These are phyloP conservation scores for Sphagnum magellanicum DNA, from an alignment of 228 moss, liverwort and hornwort species.

Conservation along the genomic window DNA sequence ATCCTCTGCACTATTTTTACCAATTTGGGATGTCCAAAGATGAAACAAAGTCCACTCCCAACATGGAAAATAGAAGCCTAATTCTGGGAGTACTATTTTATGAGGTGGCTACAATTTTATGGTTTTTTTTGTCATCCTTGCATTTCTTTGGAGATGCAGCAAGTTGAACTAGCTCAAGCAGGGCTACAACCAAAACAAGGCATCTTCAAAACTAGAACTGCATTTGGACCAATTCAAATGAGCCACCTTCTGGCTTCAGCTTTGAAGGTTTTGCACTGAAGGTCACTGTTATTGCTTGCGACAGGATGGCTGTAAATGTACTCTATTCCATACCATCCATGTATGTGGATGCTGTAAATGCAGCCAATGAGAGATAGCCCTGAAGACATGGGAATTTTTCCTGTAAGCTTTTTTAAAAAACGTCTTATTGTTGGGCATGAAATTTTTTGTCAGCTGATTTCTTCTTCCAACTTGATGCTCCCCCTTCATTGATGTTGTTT, in stretches of 20 bases:
- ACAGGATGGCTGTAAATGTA: constrained; percentile 92
- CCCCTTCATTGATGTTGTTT: too few relatives aligned
- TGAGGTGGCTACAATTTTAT: too few relatives aligned
- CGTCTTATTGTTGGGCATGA: too few relatives aligned
- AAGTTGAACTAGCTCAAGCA: constrained; percentile 31
- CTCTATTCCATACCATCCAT: constrained; percentile 92
- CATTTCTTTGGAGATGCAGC: constrained; percentile 5
- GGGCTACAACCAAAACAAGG: constrained; percentile 28
- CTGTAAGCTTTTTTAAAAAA: constrained; percentile 29
- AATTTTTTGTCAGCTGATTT: too few relatives aligned
- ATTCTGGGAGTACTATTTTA: too few relatives aligned
- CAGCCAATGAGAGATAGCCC: constrained; percentile 85
- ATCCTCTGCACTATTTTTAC: too few relatives aligned
- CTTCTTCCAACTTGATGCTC: too few relatives aligned
- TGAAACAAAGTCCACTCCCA: too few relatives aligned
- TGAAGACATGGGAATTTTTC: constrained; percentile 91
- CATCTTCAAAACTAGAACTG: constrained; percentile 10
- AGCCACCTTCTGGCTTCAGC: constrained; percentile 64
- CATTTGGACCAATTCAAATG: constrained; percentile 6
- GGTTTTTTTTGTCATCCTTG: too few relatives aligned
- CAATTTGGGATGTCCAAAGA: too few relatives aligned
- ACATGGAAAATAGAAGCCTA: too few relatives aligned
- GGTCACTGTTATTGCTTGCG: background rate
- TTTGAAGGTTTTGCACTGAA: constrained; percentile 24
- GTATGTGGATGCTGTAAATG: constrained; percentile 79